Evolutionary conservation across 805 yeast genomes (phyloP), one percentile per base, ranked within the genome.

Genomic region (Candida hungchunana): DNA sequence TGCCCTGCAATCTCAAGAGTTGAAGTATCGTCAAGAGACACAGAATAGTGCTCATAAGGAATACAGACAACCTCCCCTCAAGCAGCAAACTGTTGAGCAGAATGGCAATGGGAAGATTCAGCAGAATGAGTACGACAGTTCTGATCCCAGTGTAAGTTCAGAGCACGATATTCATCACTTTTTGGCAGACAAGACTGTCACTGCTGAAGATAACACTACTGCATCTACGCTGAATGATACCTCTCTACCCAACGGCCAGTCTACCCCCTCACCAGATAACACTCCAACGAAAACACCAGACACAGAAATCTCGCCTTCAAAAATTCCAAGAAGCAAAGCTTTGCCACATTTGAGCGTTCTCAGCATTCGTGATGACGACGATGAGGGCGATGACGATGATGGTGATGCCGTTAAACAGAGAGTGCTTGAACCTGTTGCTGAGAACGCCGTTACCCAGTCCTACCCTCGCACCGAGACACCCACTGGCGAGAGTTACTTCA

Each of bases 291-390:
- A 31, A 14, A 11, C 12, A 3, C 19, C 10, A 10, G 23, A 17
- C 2, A n/a, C 3, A 8, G 24, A 24, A 2, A 25, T 22, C 11
- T 44, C 56, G 1, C 58, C 56, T 15, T 50, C 55, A 3, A 53
- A 44, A 26, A 23, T 50, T 12, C 50, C 55, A 14, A 40, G 56
- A 33, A 47, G 40, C n/a, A 45, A 43, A 25, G 56, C 40, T 9
- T 31, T 52, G 3, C 57, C 58, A 14, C 53, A 48, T 27, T 32
- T 54, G 19, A 51, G 50, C 36, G 20, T 52, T 5, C 21, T 52
- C 35, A 51, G 45, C 18, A 31, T 53, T 29, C 37, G 53, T 18
- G 55, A 46, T 23, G 53, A 50, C 21, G 50, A 47, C 9, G 36
- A 39, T 19, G 46, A 40, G 16, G 37, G 39, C 4, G 40, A 38